Evolutionary conservation across 1,284 basidiomycete species (phyloP).

Genomic region (Schizopora paradoxa): DNA sequence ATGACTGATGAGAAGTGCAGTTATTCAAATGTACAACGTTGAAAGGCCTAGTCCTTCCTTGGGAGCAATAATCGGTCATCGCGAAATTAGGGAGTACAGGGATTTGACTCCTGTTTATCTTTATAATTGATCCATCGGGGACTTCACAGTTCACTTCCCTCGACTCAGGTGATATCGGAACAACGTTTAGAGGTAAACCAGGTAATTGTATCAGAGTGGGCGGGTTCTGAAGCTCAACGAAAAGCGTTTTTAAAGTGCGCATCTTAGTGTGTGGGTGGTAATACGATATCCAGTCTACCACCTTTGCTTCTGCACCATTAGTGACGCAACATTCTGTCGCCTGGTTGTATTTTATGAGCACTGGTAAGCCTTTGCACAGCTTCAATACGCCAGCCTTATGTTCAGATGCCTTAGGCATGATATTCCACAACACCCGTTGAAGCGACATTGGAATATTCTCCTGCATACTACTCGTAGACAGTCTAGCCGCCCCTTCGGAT

Average conservation of each 20-base stretch:
- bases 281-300: slow-evolving; percentile 29
- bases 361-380: slow-evolving; percentile 35
- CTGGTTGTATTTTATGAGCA: slow-evolving; percentile 34
- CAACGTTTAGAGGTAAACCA: slow-evolving; percentile 34
- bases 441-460: slow-evolving; percentile 13
- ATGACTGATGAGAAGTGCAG: slow-evolving; percentile 14
- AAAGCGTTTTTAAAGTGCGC: slow-evolving; percentile 28
- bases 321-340: slow-evolving; percentile 36
- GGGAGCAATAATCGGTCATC: slow-evolving; percentile 20
- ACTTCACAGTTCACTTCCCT: slow-evolving; percentile 18
- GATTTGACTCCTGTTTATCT: slow-evolving; percentile 18
- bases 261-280: slow-evolving; percentile 15
- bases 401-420: slow-evolving; percentile 19
- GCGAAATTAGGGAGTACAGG: slow-evolving; percentile 18
- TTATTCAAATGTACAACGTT: slow-evolving; percentile 16
- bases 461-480: slow-evolving; percentile 6
- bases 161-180: slow-evolving; percentile 28
- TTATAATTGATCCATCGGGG: too few relatives aligned
- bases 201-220: slow-evolving; percentile 27
- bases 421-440: slow-evolving; percentile 28
- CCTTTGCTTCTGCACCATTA: slow-evolving; percentile 36
- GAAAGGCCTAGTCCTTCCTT: slow-evolving; percentile 17
- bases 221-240: slow-evolving; percentile 31
- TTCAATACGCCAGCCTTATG: slow-evolving; percentile 28
- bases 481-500: not conserved